phyloP scores from a whole-genome alignment of 176 grass and related monocot genomes.

The Carex littledalei region DNA sequence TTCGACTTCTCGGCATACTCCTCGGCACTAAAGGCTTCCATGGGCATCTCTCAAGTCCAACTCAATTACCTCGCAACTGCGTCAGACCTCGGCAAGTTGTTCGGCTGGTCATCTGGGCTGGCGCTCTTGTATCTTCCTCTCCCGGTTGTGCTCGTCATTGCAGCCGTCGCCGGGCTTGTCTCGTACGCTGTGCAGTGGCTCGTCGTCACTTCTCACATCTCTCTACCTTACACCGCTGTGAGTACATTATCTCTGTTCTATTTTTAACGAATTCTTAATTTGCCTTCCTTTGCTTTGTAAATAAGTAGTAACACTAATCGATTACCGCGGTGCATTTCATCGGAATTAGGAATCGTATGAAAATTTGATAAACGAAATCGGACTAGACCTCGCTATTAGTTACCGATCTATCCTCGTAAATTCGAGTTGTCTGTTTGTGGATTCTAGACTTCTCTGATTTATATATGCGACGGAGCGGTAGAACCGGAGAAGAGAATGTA shows the following conservation, averaged over 20 bases:
- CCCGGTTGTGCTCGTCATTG: slow-evolving; percentile 47
- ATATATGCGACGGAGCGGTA: no score
- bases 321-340: not conserved
- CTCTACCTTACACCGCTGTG: slow-evolving; percentile 57
- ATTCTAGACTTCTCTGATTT: no score
- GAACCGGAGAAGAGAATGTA: no score
- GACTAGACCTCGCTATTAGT: no score
- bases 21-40: slow-evolving; percentile 50
- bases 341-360: not conserved
- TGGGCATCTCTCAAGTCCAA: slow-evolving; percentile 67
- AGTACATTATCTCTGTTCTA: not conserved
- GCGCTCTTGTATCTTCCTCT: slow-evolving; percentile 68
- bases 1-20: slow-evolving; percentile 98
- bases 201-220: slow-evolving; percentile 28
- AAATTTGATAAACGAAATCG: not conserved
- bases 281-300: not conserved
- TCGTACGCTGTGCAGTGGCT: slow-evolving; percentile 59
- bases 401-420: no score
- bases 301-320: not conserved
- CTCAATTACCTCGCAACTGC: slow-evolving; percentile 85
- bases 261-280: not conserved
- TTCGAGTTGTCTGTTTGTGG: no score
- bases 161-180: slow-evolving; percentile 50
- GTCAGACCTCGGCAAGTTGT: slow-evolving; percentile 78
- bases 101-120: slow-evolving; percentile 80